Evolutionary conservation across 768 basidiomycete genomes (phyloP).

Genomic region (Russula griseocarnosa): DNA sequence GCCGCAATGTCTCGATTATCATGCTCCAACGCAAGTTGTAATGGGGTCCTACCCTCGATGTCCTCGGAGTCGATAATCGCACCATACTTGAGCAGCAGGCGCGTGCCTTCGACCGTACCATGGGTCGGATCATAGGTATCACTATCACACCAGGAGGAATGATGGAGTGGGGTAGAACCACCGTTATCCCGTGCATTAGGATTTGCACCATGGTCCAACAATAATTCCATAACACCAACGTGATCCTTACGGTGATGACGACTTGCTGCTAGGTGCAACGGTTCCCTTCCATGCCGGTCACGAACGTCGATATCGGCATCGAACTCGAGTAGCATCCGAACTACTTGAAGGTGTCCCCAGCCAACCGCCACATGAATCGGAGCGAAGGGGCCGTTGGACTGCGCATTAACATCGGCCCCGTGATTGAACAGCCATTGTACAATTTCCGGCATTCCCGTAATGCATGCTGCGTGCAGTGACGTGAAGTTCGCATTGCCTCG

Average conservation of each 20-base stretch:
- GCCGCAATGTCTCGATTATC: background rate
- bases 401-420: background rate
- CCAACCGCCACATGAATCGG: background rate
- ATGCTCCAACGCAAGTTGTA: background rate
- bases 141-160: background rate
- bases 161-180: background rate
- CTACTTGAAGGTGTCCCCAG: background rate
- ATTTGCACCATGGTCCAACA: background rate
- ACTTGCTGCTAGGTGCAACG: background rate
- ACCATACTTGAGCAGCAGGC: conserved; percentile 3
- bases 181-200: background rate
- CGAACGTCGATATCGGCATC: background rate
- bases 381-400: fast-evolving
- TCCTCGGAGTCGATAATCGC: background rate
- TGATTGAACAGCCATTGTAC: background rate
- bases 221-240: background rate
- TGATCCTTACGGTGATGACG: background rate
- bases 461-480: background rate
- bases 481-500: fast-evolving
- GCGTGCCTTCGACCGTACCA: background rate
- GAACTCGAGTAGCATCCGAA: background rate
- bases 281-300: too few species aligned
- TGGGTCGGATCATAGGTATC: too few species aligned
- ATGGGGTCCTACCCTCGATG: background rate
- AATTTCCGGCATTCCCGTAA: background rate